Conservation (phyloP, 176 grass and related monocot genomes). For the Aegilops bicornis region DNA sequence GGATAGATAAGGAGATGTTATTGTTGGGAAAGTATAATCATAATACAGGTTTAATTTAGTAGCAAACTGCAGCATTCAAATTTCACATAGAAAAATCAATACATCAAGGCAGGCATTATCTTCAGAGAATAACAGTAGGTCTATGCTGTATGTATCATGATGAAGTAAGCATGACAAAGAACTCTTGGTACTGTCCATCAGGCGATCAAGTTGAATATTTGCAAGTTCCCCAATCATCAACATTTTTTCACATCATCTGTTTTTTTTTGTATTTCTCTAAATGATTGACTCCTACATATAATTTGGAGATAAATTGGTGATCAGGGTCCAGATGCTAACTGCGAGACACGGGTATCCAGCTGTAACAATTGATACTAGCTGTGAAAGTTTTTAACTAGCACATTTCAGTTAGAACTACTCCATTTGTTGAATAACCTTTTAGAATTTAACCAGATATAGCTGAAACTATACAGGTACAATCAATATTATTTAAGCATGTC, state of each 20-base stretch:
- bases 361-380: not conserved
- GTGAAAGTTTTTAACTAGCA: not conserved
- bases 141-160: not conserved
- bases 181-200: not conserved
- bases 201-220: slow-evolving; percentile 8
- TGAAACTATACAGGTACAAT: not conserved
- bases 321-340: not conserved
- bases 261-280: not conserved
- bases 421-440: not conserved
- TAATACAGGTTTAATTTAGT: not conserved
- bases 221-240: not conserved
- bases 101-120: not conserved
- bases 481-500: not conserved
- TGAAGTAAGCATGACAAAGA: slow-evolving; percentile 1
- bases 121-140: not conserved
- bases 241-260: not conserved
- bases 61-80: not conserved
- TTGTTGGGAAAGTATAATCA: not conserved
- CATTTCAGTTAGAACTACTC: not conserved
- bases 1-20: not conserved
- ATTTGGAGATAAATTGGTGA: not conserved
- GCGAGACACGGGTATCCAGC: not conserved
- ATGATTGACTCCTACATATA: not conserved
- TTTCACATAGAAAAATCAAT: not conserved
- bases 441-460: not conserved